phyloP scores from a whole-genome alignment of 345 rosid genomes.

The Geranium brycei region DNA sequence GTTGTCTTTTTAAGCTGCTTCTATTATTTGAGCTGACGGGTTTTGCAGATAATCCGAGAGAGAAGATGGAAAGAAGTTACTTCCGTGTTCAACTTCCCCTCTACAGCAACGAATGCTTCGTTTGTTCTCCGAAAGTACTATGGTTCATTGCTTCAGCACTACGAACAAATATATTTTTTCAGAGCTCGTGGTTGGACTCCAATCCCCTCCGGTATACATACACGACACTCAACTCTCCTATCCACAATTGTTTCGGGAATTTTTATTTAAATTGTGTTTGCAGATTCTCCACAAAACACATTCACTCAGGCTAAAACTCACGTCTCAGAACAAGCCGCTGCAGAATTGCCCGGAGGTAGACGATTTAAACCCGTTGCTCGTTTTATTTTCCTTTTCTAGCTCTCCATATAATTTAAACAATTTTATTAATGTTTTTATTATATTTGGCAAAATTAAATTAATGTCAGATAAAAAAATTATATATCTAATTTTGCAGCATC shows the following conservation, averaged over 20 bases:
- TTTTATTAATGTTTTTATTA: too few species aligned
- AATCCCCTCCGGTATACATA: constrained; percentile 32
- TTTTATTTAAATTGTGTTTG: constrained; percentile 6
- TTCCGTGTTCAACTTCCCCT: constrained; percentile 82
- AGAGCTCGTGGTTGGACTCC: constrained; percentile 40
- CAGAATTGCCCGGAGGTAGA: constrained; percentile 40
- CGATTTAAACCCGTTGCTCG: too few species aligned
- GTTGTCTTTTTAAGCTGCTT: neutral
- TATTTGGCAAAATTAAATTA: too few species aligned
- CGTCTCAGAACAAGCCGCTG: constrained; percentile 23
- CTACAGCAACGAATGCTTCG: constrained; percentile 95
- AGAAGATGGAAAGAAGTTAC: constrained; percentile 96
- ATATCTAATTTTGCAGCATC: constrained; percentile 10
- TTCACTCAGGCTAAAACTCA: constrained; percentile 22
- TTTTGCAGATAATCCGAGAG: constrained; percentile 56
- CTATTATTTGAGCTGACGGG: neutral
- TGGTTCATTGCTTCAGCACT: constrained; percentile 59
- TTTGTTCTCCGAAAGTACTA: constrained; percentile 89
- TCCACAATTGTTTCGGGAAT: too few species aligned
- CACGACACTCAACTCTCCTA: neutral
- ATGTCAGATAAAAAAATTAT: too few species aligned
- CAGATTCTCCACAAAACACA: constrained; percentile 43
- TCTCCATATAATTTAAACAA: too few species aligned
- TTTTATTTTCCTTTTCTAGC: too few species aligned
- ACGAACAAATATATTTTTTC: constrained; percentile 70